These are phyloP conservation scores for Ogataea ganodermae DNA, from an alignment of 805 yeast species.

Conservation along the genomic window DNA sequence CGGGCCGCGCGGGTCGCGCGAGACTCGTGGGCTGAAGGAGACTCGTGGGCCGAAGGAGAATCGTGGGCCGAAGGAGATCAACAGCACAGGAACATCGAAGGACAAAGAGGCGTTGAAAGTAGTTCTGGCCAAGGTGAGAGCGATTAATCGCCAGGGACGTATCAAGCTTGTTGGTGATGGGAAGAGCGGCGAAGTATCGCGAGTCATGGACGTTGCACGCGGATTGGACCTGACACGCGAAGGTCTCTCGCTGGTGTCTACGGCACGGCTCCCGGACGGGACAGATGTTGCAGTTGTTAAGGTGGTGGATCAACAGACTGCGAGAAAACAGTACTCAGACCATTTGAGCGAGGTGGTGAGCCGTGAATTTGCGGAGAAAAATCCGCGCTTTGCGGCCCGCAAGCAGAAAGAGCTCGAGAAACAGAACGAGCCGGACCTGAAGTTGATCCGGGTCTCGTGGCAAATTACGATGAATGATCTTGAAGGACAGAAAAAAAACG, in stretches of 20 bases:
- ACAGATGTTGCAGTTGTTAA: slow-evolving; percentile 26
- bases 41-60: background rate
- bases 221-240: slow-evolving; percentile 27
- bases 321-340: slow-evolving; percentile 33
- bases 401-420: slow-evolving; percentile 12
- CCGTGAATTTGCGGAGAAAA: slow-evolving; percentile 15
- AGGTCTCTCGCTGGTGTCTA: slow-evolving; percentile 29
- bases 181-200: slow-evolving; percentile 16
- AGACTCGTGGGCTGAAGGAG: too few relatives aligned
- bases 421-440: slow-evolving; percentile 34
- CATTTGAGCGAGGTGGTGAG: slow-evolving; percentile 26
- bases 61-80: slow-evolving; percentile 8
- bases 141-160: slow-evolving; percentile 20
- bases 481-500: slow-evolving; percentile 52
- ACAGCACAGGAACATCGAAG: slow-evolving; percentile 29
- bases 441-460: slow-evolving; percentile 56
- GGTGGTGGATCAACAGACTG: slow-evolving; percentile 25
- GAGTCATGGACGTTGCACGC: slow-evolving; percentile 15
- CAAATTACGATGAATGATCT: slow-evolving; percentile 55
- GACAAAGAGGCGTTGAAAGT: slow-evolving; percentile 32
- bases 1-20: too few relatives aligned
- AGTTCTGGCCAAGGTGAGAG: slow-evolving; percentile 20
- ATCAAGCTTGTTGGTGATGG: slow-evolving; percentile 24
- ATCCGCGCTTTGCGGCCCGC: slow-evolving; percentile 18
- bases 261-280: slow-evolving; percentile 10